Evolutionary conservation across 495 filamentous ascomycete species (phyloP), one percentile per base, ranked within the genome.

Genomic region (Penicillium cosmopolitanum): DNA sequence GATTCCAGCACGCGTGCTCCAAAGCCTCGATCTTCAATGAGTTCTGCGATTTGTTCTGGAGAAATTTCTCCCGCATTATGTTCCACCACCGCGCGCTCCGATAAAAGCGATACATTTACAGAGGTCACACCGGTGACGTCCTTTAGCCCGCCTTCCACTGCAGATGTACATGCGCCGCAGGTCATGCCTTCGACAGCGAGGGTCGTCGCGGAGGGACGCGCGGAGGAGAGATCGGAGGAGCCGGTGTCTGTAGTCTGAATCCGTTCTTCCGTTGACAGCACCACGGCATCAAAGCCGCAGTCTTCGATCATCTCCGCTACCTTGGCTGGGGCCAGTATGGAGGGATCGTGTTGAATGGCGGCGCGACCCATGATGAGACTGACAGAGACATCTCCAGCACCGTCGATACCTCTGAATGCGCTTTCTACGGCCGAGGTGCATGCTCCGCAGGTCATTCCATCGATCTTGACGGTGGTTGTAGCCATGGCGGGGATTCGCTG

Each of bases 161-260:
- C 91, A 51, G 92, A 90, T 8, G 93, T 96, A 67, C 94, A 98
- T 35, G 94, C 92, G 44, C 93, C 93, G 68, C 94, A 97, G 7
- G 95, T 98, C 95, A 98, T 98, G 25, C 95, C 95, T 63, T 93
- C 90, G n/a, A 98, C 87, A 16, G 91, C 87, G 44, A 98, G 76
- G 0, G 91, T 98, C 10, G 93, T 97, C 5, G 83, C 86, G 9
- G 86, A 87, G 16, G 85, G 57, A 31, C 42, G 53, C 68, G 62
- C 21, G 63, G 62, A 50, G 31, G 73, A 55, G 59, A 68, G 62
- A 56, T 75, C 55, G 15, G 11, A 23, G 44, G 64, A 36, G 54
- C 69, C 53, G 42, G 63, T 63, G 19, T 62, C 21, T n/a, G 38
- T 13, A 0, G 23, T 63, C 15, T 71, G 67, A 53, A 55, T 47